A percentile compares a stretch with the other conserved stretches of the same genome.
Conservation (phyloP, 1,139 yeast species). For the Nakaseomyces glabratus region DNA sequence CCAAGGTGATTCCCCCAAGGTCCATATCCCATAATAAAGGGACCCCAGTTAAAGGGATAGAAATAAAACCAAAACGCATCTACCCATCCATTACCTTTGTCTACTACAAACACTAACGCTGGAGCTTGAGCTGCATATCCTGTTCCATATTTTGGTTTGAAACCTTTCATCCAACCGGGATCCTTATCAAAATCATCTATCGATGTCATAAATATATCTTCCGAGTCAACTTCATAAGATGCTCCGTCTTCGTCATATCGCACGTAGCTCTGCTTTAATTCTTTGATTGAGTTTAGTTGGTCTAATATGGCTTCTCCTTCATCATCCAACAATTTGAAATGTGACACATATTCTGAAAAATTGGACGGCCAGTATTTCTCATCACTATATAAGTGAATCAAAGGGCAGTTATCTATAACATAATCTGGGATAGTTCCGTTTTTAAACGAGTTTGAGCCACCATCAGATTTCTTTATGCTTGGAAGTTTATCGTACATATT, state of each 20-base stretch:
- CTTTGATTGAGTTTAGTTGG: conserved; percentile 28
- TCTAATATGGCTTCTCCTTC: conserved; percentile 15
- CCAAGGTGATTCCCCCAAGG: conserved; percentile 97
- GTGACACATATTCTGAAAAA: conserved; percentile 54
- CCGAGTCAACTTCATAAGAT: conserved; percentile 16
- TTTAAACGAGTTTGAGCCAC: conserved; percentile 18
- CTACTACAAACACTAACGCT: conserved; percentile 71
- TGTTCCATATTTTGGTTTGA: conserved; percentile 54
- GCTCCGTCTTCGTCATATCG: conserved; percentile 20
- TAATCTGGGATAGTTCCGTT: conserved; percentile 60
- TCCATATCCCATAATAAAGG: conserved; percentile 94
- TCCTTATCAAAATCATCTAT: conserved; percentile 53
- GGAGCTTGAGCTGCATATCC: conserved; percentile 74
- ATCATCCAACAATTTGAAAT: conserved; percentile 41
- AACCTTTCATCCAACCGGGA: conserved; percentile 84
- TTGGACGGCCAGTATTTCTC: conserved; percentile 83
- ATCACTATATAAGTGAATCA: conserved; percentile 81
- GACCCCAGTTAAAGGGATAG: conserved; percentile 89
- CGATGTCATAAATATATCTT: conserved; percentile 48
- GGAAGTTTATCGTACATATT: conserved; percentile 12
- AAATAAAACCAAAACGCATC: conserved; percentile 97
- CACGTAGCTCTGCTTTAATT: conserved; percentile 17
- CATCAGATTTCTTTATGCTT: conserved; percentile 21
- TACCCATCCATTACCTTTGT: conserved; percentile 80
- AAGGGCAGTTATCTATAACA: conserved; percentile 64